Evolutionary conservation across 2,329 filamentous ascomycete genomes (phyloP), one percentile per base, ranked within the genome.

Genomic region (Hypoxylon sp.): DNA sequence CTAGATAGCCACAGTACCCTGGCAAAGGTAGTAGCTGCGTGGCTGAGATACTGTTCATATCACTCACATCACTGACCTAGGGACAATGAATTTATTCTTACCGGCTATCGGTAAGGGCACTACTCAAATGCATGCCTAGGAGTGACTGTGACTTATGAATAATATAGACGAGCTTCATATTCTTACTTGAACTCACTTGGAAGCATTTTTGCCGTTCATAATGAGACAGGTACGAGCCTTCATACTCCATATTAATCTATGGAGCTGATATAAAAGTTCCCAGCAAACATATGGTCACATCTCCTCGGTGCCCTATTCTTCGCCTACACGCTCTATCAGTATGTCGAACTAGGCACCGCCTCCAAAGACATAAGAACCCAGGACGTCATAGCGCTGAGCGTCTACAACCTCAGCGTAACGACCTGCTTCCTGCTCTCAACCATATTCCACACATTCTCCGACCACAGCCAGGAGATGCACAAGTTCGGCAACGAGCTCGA

Each of bases 281-380:
- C 32, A 75, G 73, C 68, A 30, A 76, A 77, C 34, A 77, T 77
- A 9, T 77, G 74, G 74, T 73, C 74, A 2, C 73, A 76, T 65
- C 61, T 74, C 2, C 68, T 76, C 0, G 73, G 73, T 14, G 68
- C 71, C 2, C 23, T 70, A 4, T 65, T 70, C 21, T 76, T 76
- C 47, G 46, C 67, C 11, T 9, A 51, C 27, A 59, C 62, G 8
- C 62, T 73, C 6, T 23, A 60, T n/a, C 45, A 61, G 2, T 71
- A 71, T 29, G 52, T 61, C 56, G 32, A 51, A 32, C 50, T 61
- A 21, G 58, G 46, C 2, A 16, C 54, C 4, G 12, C 29, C 32
- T 56, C 27, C 14, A 32, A 32, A 41, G 61, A 12, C 37, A 14
- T 21, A 4, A 54, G 21, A 32, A 19, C 29, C 14, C 54, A 48